Conservation (phyloP, 495 filamentous ascomycete genomes). For the Aspergillus conjunctus region DNA sequence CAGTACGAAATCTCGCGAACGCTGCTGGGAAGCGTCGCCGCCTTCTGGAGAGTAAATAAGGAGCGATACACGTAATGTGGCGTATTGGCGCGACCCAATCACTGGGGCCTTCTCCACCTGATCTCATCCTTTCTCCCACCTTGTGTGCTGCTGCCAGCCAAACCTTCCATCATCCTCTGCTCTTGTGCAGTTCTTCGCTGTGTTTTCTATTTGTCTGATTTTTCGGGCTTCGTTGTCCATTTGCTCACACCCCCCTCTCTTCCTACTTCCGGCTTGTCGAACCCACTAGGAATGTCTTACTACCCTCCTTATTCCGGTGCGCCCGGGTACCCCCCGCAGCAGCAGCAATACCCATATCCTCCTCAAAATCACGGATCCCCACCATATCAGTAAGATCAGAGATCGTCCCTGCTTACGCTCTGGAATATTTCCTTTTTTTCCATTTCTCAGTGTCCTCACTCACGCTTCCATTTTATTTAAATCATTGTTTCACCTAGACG, state of each 20-base stretch:
- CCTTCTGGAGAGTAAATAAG: background rate
- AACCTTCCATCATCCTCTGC: slow-evolving; percentile 18
- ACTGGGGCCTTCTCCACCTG: slow-evolving; percentile 21
- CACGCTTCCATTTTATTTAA: background rate
- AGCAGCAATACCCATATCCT: slow-evolving; percentile 44
- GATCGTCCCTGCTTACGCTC: slow-evolving; percentile 14
- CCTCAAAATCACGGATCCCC: slow-evolving; percentile 39
- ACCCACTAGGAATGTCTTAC: slow-evolving; percentile 47
- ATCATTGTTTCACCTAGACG: background rate
- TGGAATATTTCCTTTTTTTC: slow-evolving; percentile 4
- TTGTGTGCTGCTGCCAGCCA: slow-evolving; percentile 15
- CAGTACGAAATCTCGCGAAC: background rate
- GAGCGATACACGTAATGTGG: slow-evolving; percentile 8
- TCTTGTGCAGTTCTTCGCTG: slow-evolving; percentile 13
- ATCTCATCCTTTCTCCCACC: slow-evolving; percentile 27
- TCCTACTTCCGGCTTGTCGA: background rate
- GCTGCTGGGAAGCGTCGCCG: background rate
- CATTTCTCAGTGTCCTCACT: slow-evolving; percentile 12
- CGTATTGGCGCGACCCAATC: slow-evolving; percentile 14
- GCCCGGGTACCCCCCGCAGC: slow-evolving; percentile 54
- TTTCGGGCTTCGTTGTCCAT: slow-evolving; percentile 6
- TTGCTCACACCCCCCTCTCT: slow-evolving; percentile 2
- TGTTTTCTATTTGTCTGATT: slow-evolving; percentile 19
- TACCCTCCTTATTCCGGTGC: slow-evolving; percentile 51
- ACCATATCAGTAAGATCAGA: slow-evolving; percentile 34